Conservation (phyloP, 2,329 filamentous ascomycete genomes). For the Thyridium curvatum region DNA sequence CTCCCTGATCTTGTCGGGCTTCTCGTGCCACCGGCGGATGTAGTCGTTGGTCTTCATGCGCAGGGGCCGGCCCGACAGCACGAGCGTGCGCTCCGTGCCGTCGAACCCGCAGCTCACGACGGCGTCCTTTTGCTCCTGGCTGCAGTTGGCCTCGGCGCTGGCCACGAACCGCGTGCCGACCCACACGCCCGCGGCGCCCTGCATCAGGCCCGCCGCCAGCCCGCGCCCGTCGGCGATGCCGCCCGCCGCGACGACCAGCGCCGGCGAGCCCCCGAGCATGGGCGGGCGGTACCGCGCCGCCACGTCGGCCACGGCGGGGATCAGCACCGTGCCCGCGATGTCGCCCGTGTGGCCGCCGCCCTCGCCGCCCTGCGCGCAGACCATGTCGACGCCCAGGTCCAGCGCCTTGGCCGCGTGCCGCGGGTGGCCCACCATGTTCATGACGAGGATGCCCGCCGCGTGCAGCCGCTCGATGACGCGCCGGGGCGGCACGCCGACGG, state of each 20-base stretch:
- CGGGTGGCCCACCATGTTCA: constrained; percentile 97
- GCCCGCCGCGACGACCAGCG: constrained; percentile 82
- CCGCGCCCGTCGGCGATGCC: constrained; percentile 79
- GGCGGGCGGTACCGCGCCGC: constrained; percentile 65
- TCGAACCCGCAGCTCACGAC: constrained; percentile 75
- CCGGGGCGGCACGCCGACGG: constrained; percentile 78
- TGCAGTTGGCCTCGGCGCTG: constrained; percentile 72
- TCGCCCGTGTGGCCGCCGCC: constrained; percentile 91
- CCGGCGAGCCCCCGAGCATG: constrained; percentile 60
- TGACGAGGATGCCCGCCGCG: constrained; percentile 71
- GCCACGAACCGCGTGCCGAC: constrained; percentile 92
- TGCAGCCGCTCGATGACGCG: constrained; percentile 72
- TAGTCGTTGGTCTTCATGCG: constrained; percentile 80
- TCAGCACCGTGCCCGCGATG: constrained; percentile 76
- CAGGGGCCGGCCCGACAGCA: constrained; percentile 75
- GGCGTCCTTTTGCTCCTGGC: constrained; percentile 73
- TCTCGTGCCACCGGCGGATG: constrained; percentile 71
- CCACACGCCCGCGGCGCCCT: constrained; percentile 86
- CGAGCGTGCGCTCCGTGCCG: constrained; percentile 76
- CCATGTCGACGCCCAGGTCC: constrained; percentile 78
- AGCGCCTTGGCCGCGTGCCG: constrained; percentile 88
- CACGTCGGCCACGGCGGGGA: constrained; percentile 82
- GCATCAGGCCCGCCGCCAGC: constrained; percentile 76
- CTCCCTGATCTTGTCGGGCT: constrained; percentile 67
- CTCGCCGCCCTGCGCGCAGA: constrained; percentile 89